Base-by-base conservation (phyloP, 1,284 basidiomycete genomes). In the Heterobasidion irregulare region DNA sequence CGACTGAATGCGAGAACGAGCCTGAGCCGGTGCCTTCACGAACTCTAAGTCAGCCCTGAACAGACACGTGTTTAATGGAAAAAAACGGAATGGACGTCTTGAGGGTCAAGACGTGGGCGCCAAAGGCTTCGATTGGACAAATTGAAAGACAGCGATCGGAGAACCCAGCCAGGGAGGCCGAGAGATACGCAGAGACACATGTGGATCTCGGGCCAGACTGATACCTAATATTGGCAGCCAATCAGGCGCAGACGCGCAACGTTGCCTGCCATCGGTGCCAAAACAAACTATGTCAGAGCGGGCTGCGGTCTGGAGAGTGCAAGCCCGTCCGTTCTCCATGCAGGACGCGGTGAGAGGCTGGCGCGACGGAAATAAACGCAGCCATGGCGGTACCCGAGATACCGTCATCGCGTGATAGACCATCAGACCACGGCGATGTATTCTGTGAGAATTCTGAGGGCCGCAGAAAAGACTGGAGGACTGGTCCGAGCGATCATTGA, bases 1-100 rank as follows among this genome's bases (percentile, higher is more conserved):
- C 88, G 35, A 93, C 77, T 12, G 92, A 89, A 68, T 97, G 94
- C 6, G 93, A 91, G 72, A 97, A 96, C 33, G 90, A 94, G 43
- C 89, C 94, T 8, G 89, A 92, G 55, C 94, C 94, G 47, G 94
- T 97, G 45, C 93, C 91, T 92, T 64, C n/a, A 47, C n/a, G 34
- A 9, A 47, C 18, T 35, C 8, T 18, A 50, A 50, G 48, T 47
- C 15, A 50, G 48, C 15, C 33, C 15, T 33, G 48, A 33, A 26
- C 48, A 26, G 7, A 35, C 19, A 50, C 48, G 48, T 50, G 48
- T 34, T 9, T 26, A 47, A 10, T 32, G 18, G n/a, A n/a, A 18
- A 47, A 47, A 19, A 47, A 8, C 16, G 46, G 46, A 47, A 41
- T 10, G 38, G 26, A 26, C 26, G 26, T 26, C 26, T 26, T 26